Percentiles rank a stretch among this genome's conserved stretches.
These are phyloP conservation scores for Reticulomyxa filosa DNA, from an alignment of 78 protist genomes.

Conservation along the genomic window DNA sequence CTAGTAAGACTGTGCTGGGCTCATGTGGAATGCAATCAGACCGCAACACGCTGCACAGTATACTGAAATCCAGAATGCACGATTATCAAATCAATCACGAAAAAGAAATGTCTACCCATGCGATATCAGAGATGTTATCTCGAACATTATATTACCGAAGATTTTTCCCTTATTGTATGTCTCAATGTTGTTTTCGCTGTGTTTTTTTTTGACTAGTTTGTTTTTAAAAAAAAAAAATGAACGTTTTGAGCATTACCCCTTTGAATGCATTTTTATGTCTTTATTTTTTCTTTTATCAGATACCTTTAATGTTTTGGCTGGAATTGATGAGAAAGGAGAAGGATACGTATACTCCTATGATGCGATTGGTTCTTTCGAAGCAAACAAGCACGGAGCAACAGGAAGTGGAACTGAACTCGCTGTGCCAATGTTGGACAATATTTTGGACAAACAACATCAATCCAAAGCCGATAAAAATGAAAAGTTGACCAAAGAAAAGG, in stretches of 20 bases:
- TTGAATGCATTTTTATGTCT: too few relatives aligned
- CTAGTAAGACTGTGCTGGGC: too few relatives aligned
- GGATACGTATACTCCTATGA: constrained; percentile 77
- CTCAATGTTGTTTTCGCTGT: too few relatives aligned
- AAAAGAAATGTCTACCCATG: constrained; percentile 21
- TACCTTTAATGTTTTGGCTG: constrained; percentile 72
- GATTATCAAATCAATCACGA: constrained; percentile 5
- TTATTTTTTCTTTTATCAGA: too few relatives aligned
- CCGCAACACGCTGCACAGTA: constrained; percentile 48
- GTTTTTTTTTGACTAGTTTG: too few relatives aligned
- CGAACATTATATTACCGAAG: constrained; percentile 67
- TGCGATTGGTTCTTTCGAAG: constrained; percentile 74
- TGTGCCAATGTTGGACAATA: constrained; percentile 71
- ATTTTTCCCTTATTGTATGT: constrained; percentile 93
- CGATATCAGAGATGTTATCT: constrained; percentile 63
- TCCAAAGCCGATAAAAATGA: neutral
- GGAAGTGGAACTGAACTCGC: constrained; percentile 69
- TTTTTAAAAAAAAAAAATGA: too few relatives aligned
- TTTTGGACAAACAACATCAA: neutral
- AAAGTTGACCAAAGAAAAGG: constrained; percentile 29
- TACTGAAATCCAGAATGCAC: constrained; percentile 23
- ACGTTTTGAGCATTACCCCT: too few relatives aligned
- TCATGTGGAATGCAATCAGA: constrained; percentile 95
- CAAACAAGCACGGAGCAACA: constrained; percentile 27
- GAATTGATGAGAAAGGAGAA: constrained; percentile 53